Conservation (phyloP, 2,329 filamentous ascomycete genomes). For the Fusarium lyarnte region DNA sequence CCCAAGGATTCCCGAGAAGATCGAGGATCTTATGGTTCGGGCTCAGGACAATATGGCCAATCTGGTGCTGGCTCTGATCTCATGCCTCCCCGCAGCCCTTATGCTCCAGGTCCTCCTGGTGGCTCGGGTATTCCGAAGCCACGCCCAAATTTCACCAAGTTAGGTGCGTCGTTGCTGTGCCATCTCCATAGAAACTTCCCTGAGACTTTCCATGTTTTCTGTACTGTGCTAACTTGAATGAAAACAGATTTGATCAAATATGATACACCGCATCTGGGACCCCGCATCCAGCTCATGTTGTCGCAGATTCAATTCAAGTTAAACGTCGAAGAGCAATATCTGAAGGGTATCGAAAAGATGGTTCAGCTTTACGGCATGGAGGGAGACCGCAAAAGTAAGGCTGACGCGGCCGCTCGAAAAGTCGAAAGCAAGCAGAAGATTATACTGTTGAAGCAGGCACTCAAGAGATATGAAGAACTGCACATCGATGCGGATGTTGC, state of each 20-base stretch:
- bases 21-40: constrained; percentile 70
- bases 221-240: constrained; percentile 7
- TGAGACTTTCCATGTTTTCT: neutral
- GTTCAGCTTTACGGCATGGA: constrained; percentile 97
- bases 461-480: constrained; percentile 96
- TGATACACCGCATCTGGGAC: constrained; percentile 93
- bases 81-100: constrained; percentile 85
- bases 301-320: constrained; percentile 99
- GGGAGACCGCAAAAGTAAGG: constrained; percentile 93
- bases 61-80: constrained; percentile 74
- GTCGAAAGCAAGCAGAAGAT: constrained; percentile 99
- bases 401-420: constrained; percentile 87
- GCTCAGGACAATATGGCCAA: constrained; percentile 59
- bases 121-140: constrained; percentile 74
- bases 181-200: neutral
- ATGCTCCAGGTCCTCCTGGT: constrained; percentile 74
- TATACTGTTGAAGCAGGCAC: constrained; percentile 89
- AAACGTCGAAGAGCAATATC: constrained; percentile 98
- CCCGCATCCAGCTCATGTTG: constrained; percentile 98
- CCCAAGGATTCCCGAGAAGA: constrained; percentile 73
- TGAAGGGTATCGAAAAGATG: constrained; percentile 99
- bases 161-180: constrained; percentile 69
- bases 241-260: constrained; percentile 93
- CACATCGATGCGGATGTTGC: constrained; percentile 90
- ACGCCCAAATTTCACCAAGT: constrained; percentile 92